Evolutionary conservation across 2,329 filamentous ascomycete genomes (phyloP).

Genomic region (Arachnomyces sp.): DNA sequence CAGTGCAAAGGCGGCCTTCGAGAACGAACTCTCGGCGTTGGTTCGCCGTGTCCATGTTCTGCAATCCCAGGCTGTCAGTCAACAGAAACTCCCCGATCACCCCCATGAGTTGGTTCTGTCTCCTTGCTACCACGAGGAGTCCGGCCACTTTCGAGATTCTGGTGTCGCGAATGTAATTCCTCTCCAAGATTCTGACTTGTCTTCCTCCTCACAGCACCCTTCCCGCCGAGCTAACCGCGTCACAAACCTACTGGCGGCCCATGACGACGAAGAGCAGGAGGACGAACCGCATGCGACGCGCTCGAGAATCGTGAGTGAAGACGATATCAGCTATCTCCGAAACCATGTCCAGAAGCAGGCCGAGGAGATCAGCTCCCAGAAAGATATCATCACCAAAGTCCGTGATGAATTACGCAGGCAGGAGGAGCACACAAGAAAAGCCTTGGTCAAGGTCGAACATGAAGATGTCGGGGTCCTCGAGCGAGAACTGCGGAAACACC

Average conservation of each 20-base stretch:
- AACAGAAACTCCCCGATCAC: conserved; percentile 59
- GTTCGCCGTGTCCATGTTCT: conserved; percentile 70
- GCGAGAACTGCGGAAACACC: conserved; percentile 90
- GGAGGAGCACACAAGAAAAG: conserved; percentile 73
- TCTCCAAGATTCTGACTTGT: conserved; percentile 27
- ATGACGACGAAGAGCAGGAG: conserved; percentile 20
- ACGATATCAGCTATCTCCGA: conserved; percentile 74
- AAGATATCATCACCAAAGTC: conserved; percentile 74
- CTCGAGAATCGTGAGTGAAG: conserved; percentile 54
- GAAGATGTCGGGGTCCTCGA: conserved; percentile 84
- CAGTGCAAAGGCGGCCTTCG: conserved; percentile 66
- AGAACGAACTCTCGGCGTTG: conserved; percentile 74
- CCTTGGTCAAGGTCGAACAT: conserved; percentile 72
- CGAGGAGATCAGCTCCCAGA: conserved; percentile 80
- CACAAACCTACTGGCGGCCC: conserved; percentile 27
- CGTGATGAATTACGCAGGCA: conserved; percentile 79
- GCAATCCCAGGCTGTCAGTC: conserved; percentile 62
- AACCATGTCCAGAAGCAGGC: conserved; percentile 92
- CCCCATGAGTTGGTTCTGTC: conserved; percentile 60
- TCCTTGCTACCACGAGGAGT: conserved; percentile 48
- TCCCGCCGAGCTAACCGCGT: conserved; percentile 29
- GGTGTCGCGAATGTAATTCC: conserved; percentile 26
- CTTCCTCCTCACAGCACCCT: conserved; percentile 30
- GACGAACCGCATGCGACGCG: conserved; percentile 38
- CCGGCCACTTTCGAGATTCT: conserved; percentile 26